A percentile compares a stretch with the other conserved stretches of the same genome.
Evolutionary conservation across 805 yeast species (phyloP).

Genomic region (Cyberlindnera samutprakarnensis): DNA sequence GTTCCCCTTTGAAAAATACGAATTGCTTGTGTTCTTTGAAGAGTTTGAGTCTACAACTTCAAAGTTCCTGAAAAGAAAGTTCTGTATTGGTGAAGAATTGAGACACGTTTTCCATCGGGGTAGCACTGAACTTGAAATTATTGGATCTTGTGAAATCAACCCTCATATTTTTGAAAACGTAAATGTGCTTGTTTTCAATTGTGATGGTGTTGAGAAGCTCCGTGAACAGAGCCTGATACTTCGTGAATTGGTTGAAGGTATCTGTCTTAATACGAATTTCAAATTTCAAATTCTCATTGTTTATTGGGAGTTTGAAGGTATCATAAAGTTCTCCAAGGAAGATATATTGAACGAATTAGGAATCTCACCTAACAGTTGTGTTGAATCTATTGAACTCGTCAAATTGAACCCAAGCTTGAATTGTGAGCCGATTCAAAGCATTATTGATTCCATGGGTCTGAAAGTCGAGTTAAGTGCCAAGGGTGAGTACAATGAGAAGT

Average conservation of each 20-base stretch:
- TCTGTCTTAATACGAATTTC: slow-evolving; percentile 26
- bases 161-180: slow-evolving; percentile 22
- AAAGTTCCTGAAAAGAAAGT: slow-evolving; percentile 27
- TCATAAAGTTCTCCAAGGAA: slow-evolving; percentile 20
- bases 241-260: slow-evolving; percentile 27
- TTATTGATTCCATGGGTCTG: slow-evolving; percentile 17
- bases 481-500: slow-evolving; percentile 23
- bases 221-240: slow-evolving; percentile 22
- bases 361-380: slow-evolving; percentile 20
- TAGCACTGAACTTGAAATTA: slow-evolving; percentile 13
- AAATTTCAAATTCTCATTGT: slow-evolving; percentile 27
- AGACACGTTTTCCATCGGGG: slow-evolving; percentile 2
- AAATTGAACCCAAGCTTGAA: slow-evolving; percentile 25
- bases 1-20: slow-evolving; percentile 4
- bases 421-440: slow-evolving; percentile 14
- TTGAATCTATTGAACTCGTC: slow-evolving; percentile 23
- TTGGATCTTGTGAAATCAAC: slow-evolving; percentile 19
- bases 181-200: slow-evolving; percentile 29
- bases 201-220: slow-evolving; percentile 28
- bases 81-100: slow-evolving; percentile 10
- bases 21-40: slow-evolving; percentile 14
- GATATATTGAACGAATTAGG: slow-evolving; percentile 26
- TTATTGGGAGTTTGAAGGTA: slow-evolving; percentile 32
- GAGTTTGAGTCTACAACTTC: slow-evolving; percentile 23
- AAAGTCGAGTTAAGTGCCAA: slow-evolving; percentile 25